Evolutionary conservation across 2,329 filamentous ascomycete species (phyloP), one percentile per base, ranked within the genome.

Genomic region (Fusarium sp.): DNA sequence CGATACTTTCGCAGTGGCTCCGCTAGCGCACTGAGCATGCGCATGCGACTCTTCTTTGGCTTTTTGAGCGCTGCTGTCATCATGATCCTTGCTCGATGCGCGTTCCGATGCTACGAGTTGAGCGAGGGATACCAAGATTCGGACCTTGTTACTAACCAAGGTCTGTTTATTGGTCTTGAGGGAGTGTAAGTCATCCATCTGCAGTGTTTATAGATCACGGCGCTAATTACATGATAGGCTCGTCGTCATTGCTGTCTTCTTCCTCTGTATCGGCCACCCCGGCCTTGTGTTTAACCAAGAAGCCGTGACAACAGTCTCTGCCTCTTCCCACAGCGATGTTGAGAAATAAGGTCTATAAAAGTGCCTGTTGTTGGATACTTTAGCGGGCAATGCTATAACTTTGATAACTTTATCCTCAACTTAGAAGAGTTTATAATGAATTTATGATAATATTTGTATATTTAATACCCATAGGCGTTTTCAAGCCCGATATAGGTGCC

Each of bases 71-170:
- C 87, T 2, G 85, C 88, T 1, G 88, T 90, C 5, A 51, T 90
- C 4, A 80, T 86, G 43, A 89, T 92, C 68, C 85, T 91, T 39
- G 84, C 85, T 6, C 82, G 90, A 17, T 90, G 86, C 67, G 82
- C 86, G 11, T 92, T 89, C 76, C 84, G 90, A 55, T 88, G 91
- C 42, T 87, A 88, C 11, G 90, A 92, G 78, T 77, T 92, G 63
- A 87, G 85, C 64, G 80, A 89, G 39, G 90, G 90, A 2, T 92
- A 89, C 79, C 81, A 73, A 7, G 40, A 76, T 26, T 89, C 88
- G 0, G 75, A 81, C 7, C 76, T 91, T 57, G 86, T 90, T 40
- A 79, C 79, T 6, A 73, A 88, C 40, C 78, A 89, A 72, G 77
- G 75, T 0, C 73, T 85, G 4, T 88, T 89, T 64, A 87, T 88